Evolutionary conservation across 1,284 basidiomycete species (phyloP).

Genomic region (Abortiporus biennis): DNA sequence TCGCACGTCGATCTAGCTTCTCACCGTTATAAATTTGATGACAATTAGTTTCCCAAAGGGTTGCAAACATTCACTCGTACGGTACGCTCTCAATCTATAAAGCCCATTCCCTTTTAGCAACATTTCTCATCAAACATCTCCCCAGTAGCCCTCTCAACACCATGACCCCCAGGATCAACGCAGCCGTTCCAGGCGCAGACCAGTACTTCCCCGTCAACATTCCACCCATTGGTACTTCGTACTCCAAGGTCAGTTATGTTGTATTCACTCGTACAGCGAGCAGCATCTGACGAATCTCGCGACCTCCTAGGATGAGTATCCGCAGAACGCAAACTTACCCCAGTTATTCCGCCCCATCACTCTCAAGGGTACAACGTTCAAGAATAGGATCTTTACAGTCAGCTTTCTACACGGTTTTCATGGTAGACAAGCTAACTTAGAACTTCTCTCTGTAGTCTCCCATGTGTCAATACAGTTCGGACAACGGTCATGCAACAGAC

Average conservation of each 20-base stretch:
- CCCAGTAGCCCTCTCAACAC: no score
- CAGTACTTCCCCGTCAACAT: conserved; percentile 60
- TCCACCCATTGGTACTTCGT: conserved; percentile 49
- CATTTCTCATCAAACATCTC: no score
- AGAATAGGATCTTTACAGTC: conserved; percentile 64
- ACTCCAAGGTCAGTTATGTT: conserved; percentile 27
- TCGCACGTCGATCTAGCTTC: no score
- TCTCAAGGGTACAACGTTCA: conserved; percentile 59
- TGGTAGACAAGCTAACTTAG: no score
- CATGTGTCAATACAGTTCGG: conserved; percentile 75
- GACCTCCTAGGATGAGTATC: conserved; percentile 32
- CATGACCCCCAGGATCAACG: conserved; percentile 36
- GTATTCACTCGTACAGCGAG: not conserved
- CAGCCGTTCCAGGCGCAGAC: conserved; percentile 37
- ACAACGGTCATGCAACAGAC: conserved; percentile 67
- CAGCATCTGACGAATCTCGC: not conserved
- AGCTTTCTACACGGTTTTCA: conserved; percentile 5
- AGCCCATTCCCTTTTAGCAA: no score
- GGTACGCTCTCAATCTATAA: no score
- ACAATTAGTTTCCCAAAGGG: no score
- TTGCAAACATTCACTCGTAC: no score
- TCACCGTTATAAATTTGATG: no score
- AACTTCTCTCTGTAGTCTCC: conserved; percentile 59
- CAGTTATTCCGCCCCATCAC: conserved; percentile 64
- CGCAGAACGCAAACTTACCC: conserved; percentile 42